Percentiles rank a stretch among this genome's conserved stretches.
phyloP scores from a whole-genome alignment of 208 protist species.

The Leishmania mexicana region DNA sequence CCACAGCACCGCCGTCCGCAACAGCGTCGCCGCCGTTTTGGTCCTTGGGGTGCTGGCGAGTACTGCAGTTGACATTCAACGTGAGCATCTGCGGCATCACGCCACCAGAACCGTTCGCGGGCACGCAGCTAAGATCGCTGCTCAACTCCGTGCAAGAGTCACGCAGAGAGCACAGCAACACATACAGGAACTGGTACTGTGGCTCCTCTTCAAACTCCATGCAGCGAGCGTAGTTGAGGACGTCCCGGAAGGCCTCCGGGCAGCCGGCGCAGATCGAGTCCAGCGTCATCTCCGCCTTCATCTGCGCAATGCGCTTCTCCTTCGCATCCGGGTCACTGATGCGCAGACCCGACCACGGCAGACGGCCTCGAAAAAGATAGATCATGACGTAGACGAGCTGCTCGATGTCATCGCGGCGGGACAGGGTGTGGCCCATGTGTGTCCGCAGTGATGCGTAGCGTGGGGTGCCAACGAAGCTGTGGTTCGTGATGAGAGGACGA shows the following conservation, averaged over 20 bases:
- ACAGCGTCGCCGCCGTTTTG: background rate
- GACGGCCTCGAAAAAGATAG: constrained; percentile 96
- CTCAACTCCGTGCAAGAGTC: constrained; percentile 15
- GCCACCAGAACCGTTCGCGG: constrained; percentile 12
- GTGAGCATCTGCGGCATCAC: constrained; percentile 6
- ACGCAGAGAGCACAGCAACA: constrained; percentile 47
- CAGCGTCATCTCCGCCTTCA: constrained; percentile 56
- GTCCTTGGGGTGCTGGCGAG: background rate
- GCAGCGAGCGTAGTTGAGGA: constrained; percentile 61
- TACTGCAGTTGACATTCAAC: background rate
- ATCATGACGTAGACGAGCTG: constrained; percentile 95
- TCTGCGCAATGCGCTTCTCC: constrained; percentile 48
- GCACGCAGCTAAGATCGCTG: background rate
- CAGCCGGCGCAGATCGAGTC: constrained; percentile 55
- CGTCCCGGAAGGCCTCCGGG: constrained; percentile 66
- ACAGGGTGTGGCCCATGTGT: constrained; percentile 96
- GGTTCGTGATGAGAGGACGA: constrained; percentile 70
- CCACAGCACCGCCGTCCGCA: background rate
- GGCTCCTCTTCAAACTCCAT: constrained; percentile 80
- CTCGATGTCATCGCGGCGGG: constrained; percentile 90
- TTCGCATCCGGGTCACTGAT: constrained; percentile 58
- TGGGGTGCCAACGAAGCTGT: constrained; percentile 76
- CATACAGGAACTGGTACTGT: constrained; percentile 67
- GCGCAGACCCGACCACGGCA: constrained; percentile 96
- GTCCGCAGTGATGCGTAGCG: constrained; percentile 96